phyloP scores from a whole-genome alignment of 768 basidiomycete species.

The Rossbeevera mucosa region DNA sequence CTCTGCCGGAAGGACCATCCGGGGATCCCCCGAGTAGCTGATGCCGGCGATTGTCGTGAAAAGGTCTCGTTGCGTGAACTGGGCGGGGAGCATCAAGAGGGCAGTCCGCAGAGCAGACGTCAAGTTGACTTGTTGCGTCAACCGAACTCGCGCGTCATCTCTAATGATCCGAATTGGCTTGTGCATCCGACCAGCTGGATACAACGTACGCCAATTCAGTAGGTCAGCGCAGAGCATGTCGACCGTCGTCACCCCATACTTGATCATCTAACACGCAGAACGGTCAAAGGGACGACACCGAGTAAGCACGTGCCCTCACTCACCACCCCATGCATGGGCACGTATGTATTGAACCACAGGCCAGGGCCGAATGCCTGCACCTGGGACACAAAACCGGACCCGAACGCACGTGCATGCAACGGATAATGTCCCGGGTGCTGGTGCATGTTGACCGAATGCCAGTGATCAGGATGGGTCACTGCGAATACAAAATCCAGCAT shows the following conservation, averaged over 20 bases:
- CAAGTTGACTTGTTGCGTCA: conserved; percentile 92
- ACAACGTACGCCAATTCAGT: conserved; percentile 88
- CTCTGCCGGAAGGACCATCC: conserved; percentile 93
- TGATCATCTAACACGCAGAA: conserved; percentile 61
- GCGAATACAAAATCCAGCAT: conserved; percentile 98
- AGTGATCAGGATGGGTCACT: conserved; percentile 87
- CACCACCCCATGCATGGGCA: conserved; percentile 80
- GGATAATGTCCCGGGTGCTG: conserved; percentile 92
- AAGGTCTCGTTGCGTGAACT: conserved; percentile 76
- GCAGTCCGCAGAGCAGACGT: conserved; percentile 87
- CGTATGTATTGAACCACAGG: conserved; percentile 94
- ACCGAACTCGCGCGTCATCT: conserved; percentile 86
- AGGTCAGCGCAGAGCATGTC: conserved; percentile 87
- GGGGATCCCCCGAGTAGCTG: conserved; percentile 84
- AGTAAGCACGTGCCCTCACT: conserved; percentile 31
- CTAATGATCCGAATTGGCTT: conserved; percentile 93
- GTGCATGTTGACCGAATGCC: conserved; percentile 93
- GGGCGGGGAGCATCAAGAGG: conserved; percentile 77
- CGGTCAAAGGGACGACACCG: not conserved
- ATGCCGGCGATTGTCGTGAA: conserved; percentile 85
- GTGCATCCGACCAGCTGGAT: conserved; percentile 94
- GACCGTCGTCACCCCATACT: conserved; percentile 93
- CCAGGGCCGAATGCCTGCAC: conserved; percentile 77
- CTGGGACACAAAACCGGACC: conserved; percentile 74
- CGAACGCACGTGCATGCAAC: conserved; percentile 76